Evolutionary conservation across 768 basidiomycete genomes (phyloP).

Genomic region (Agrocybe praecox): DNA sequence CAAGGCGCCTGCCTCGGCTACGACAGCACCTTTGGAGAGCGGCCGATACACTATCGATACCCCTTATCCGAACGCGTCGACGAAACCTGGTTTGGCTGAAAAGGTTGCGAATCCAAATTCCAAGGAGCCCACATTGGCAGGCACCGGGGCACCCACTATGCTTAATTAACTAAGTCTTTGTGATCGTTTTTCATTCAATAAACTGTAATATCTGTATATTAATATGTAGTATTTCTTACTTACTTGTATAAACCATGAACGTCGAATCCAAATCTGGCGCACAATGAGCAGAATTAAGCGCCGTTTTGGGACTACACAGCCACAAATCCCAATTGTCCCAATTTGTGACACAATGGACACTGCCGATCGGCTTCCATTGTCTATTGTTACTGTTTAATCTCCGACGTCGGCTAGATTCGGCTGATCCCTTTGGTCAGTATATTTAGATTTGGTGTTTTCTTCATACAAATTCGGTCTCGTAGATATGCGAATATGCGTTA

Average conservation of each 20-base stretch:
- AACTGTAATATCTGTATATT: neutral
- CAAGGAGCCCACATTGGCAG: constrained; percentile 1
- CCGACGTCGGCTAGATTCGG: neutral
- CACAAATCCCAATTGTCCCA: too few relatives aligned
- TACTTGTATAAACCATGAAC: neutral
- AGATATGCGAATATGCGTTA: too few relatives aligned
- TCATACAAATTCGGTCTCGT: neutral
- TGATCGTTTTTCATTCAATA: neutral
- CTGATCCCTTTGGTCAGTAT: neutral
- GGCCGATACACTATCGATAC: constrained; percentile 31
- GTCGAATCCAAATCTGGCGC: too few relatives aligned
- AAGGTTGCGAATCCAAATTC: constrained; percentile 2
- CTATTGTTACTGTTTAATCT: neutral
- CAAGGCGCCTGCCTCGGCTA: constrained; percentile 16
- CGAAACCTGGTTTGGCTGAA: neutral
- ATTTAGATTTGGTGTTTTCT: neutral
- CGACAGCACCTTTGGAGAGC: constrained; percentile 42
- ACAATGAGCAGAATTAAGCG: too few relatives aligned
- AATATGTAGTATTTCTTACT: neutral
- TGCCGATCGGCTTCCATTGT: neutral
- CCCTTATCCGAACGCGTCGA: constrained; percentile 29
- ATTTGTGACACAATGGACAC: too few relatives aligned
- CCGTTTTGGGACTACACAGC: too few relatives aligned
- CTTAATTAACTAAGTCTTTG: neutral
- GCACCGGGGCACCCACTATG: neutral